A percentile compares a stretch with the other conserved stretches of the same genome.
Conservation (phyloP, 176 grass and related monocot genomes). For the Alloteropsis semialata region DNA sequence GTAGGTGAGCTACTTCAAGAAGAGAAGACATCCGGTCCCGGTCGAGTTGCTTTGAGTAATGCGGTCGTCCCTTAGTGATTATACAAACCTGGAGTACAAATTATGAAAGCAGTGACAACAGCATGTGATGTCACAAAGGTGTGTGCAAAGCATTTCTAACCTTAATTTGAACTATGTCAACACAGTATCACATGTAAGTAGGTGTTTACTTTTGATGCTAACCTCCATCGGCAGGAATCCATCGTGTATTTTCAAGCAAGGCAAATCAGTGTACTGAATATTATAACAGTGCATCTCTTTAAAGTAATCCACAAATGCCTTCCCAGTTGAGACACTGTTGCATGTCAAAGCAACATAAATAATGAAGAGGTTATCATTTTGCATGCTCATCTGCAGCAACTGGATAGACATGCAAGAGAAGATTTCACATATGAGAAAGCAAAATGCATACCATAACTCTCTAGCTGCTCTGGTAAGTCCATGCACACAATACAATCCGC, state of each 20-base stretch:
- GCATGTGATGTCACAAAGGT: background rate
- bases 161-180: too few species aligned
- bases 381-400: background rate
- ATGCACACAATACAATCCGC: too few species aligned
- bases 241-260: slow-evolving; percentile 68
- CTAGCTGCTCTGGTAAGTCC: too few species aligned
- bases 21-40: slow-evolving; percentile 64
- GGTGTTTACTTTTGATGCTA: background rate
- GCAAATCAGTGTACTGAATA: slow-evolving; percentile 65
- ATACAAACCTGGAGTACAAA: slow-evolving; percentile 50
- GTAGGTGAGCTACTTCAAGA: slow-evolving; percentile 60
- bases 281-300: slow-evolving; percentile 58
- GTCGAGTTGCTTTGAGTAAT: slow-evolving; percentile 68
- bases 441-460: too few species aligned
- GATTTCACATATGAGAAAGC: too few species aligned
- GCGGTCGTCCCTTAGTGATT: slow-evolving; percentile 64
- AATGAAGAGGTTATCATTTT: background rate
- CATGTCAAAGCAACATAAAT: slow-evolving; percentile 6
- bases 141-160: background rate
- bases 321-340: slow-evolving; percentile 54
- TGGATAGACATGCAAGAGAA: too few species aligned
- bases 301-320: slow-evolving; percentile 66
- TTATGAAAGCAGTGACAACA: background rate
- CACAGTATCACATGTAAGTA: too few species aligned
- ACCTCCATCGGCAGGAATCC: slow-evolving; percentile 79